Percentiles rank a stretch among this genome's conserved stretches.
phyloP scores from a whole-genome alignment of 202 grass and related monocot species.

The Zizania palustris region DNA sequence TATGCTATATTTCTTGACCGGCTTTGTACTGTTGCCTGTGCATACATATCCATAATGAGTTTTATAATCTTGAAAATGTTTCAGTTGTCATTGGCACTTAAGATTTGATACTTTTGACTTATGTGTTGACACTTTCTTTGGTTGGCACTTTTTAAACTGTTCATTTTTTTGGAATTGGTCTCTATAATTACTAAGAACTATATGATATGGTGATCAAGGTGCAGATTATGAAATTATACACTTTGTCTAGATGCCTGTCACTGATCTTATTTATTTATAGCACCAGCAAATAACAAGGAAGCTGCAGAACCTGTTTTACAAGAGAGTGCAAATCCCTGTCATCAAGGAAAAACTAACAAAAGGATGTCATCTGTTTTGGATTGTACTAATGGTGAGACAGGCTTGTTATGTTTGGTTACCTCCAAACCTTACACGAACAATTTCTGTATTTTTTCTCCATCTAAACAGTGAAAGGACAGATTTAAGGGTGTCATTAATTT shows the following conservation, averaged over 20 bases:
- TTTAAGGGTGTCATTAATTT: slow-evolving; percentile 16
- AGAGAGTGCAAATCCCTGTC: too few species aligned
- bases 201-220: slow-evolving; percentile 14
- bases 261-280: slow-evolving; percentile 43
- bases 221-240: background rate
- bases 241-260: slow-evolving; percentile 18
- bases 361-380: slow-evolving; percentile 57
- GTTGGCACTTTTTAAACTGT: background rate
- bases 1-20: background rate
- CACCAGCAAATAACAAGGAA: slow-evolving; percentile 37
- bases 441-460: background rate
- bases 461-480: slow-evolving; percentile 17
- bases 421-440: background rate
- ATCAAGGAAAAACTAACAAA: slow-evolving; percentile 57
- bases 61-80: background rate
- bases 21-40: background rate
- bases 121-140: too few species aligned
- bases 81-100: background rate
- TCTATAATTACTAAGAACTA: background rate
- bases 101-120: too few species aligned
- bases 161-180: background rate
- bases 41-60: slow-evolving; percentile 1
- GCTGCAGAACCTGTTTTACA: slow-evolving; percentile 18
- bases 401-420: slow-evolving; percentile 7
- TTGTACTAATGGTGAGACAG: slow-evolving; percentile 55